Conservation (phyloP, 2,329 filamentous ascomycete genomes). For the Aspergillus terreus region DNA sequence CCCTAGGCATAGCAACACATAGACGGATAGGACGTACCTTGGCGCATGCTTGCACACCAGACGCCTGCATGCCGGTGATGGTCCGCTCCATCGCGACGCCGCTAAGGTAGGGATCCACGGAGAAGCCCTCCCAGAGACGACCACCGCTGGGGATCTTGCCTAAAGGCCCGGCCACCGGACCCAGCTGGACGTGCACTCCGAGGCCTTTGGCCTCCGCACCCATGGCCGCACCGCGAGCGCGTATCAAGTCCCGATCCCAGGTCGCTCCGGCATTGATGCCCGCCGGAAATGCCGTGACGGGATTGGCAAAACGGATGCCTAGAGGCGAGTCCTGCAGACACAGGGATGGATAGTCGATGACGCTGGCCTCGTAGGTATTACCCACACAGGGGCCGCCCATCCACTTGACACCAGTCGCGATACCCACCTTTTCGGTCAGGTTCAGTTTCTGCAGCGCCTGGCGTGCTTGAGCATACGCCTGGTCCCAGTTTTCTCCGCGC, state of each 20-base stretch:
- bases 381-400: slow-evolving; percentile 5
- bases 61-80: not conserved
- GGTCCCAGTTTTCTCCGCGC: too few relatives aligned
- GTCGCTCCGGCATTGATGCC: slow-evolving; percentile 5
- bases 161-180: not conserved
- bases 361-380: slow-evolving; percentile 5
- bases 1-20: too few relatives aligned
- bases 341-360: slow-evolving; percentile 8
- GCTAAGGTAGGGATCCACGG: not conserved
- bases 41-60: slow-evolving; percentile 1
- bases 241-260: slow-evolving; percentile 3
- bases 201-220: not conserved
- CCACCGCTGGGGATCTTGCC: slow-evolving; percentile 1
- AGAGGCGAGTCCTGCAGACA: slow-evolving; percentile 12
- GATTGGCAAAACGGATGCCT: slow-evolving; percentile 4
- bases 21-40: not conserved
- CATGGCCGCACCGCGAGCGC: not conserved
- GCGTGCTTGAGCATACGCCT: too few relatives aligned
- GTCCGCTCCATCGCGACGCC: not conserved
- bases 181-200: slow-evolving; percentile 1
- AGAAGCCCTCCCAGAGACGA: not conserved
- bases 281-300: slow-evolving; percentile 4
- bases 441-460: too few relatives aligned
- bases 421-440: too few relatives aligned
- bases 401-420: too few relatives aligned